Conservation (phyloP, 1,139 yeast species). For the Chernovozyma aurita region DNA sequence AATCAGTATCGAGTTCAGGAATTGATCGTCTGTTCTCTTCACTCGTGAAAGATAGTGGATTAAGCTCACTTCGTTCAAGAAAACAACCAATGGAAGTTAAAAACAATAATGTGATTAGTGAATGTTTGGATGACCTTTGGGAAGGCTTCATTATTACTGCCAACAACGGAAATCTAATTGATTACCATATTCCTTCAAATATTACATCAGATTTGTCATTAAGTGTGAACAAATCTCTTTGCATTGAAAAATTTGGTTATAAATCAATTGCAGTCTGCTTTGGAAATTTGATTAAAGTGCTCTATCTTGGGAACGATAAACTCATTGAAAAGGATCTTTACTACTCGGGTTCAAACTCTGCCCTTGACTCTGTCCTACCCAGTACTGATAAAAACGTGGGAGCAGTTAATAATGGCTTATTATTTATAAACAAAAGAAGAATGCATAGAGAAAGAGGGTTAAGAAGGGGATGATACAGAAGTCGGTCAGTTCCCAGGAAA, state of each 20-base stretch:
- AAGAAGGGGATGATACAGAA: too few species aligned
- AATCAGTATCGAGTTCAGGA: background rate
- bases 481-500: too few species aligned
- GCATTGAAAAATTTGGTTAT: slow-evolving; percentile 61
- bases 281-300: slow-evolving; percentile 66
- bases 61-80: slow-evolving; percentile 17
- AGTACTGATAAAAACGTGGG: slow-evolving; percentile 32
- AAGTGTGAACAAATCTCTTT: slow-evolving; percentile 41
- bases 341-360: slow-evolving; percentile 30
- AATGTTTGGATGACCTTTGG: slow-evolving; percentile 44
- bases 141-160: slow-evolving; percentile 74
- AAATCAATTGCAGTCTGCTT: slow-evolving; percentile 72
- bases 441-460: slow-evolving; percentile 27
- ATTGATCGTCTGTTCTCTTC: slow-evolving; percentile 3
- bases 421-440: slow-evolving; percentile 49
- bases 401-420: slow-evolving; percentile 28
- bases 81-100: slow-evolving; percentile 1
- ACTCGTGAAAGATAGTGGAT: slow-evolving; percentile 18
- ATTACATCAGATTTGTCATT: slow-evolving; percentile 21
- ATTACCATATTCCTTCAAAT: slow-evolving; percentile 55
- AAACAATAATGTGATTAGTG: background rate
- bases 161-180: slow-evolving; percentile 56
- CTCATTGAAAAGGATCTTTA: slow-evolving; percentile 40
- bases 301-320: slow-evolving; percentile 64
- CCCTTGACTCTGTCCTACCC: slow-evolving; percentile 20